Evolutionary conservation across 2,329 filamentous ascomycete species (phyloP), one percentile per base, ranked within the genome.

Genomic region (Hymenoscyphus fructigenus): DNA sequence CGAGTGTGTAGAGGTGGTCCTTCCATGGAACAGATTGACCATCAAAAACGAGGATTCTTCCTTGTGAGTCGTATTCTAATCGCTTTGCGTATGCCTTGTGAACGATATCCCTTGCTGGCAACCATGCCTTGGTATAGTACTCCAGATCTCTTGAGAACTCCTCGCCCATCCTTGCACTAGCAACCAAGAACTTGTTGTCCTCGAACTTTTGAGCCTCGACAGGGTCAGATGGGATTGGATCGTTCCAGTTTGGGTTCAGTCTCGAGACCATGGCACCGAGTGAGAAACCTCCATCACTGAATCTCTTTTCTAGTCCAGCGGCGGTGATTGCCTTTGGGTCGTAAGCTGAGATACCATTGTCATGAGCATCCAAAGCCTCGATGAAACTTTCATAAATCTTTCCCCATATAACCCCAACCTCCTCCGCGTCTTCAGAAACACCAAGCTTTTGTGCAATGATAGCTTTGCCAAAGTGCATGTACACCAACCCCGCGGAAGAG

Each of bases 341-440:
- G 79, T 96, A 96, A 65, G 83, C 85, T 29, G 88, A 89, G 75
- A 99, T 90, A 71, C 95, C 95, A 78, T 99, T 99, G 83, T 99
- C 95, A 79, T 99, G 94, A 65, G 93, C 95, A 79, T 99, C 95
- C 64, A 99, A 89, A 1, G 95, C 93, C 82, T 99, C 95, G 76
- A 99, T 84, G 78, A 98, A 97, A 78, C 90, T 90, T 71, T 90
- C 88, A 83, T 99, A 99, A 60, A 99, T 80, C 82, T 97, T 97
- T 74, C 87, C 83, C 82, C 91, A 96, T 62, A 99, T 83, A 34
- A 96, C 79, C 50, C 84, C 83, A 56, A 95, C 89, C 70, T 93
- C 88, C 55, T 86, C 78, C 69, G 84, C 82, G 62, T 89, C 87
- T 69, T 87, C 81, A 14, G 83, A 76, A 32, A 88, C 79, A n/a